Conservation (phyloP, 106 monocot species). For the Vanilla planifolia region DNA sequence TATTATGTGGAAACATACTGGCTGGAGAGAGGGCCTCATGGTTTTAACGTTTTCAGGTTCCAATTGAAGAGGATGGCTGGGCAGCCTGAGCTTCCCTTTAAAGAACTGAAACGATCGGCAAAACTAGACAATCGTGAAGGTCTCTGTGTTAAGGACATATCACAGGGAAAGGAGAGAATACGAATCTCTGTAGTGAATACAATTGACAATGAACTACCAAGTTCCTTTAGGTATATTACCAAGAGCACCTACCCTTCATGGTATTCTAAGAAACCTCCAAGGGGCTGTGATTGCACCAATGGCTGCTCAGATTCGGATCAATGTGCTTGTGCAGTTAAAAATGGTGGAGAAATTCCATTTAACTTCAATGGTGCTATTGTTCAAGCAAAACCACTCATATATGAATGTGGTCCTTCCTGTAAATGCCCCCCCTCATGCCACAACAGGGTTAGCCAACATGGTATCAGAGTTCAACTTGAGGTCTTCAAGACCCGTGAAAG, state of each 20-base stretch:
- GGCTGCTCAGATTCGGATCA: slow-evolving; percentile 59
- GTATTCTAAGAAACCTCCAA: slow-evolving; percentile 28
- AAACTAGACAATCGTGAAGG: slow-evolving; percentile 49
- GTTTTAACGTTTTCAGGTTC: slow-evolving; percentile 54
- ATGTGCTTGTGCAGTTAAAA: slow-evolving; percentile 81
- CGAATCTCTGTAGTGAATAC: slow-evolving; percentile 77
- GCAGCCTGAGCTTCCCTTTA: slow-evolving; percentile 74
- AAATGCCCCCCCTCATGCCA: slow-evolving; percentile 74
- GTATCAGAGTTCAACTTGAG: slow-evolving; percentile 67
- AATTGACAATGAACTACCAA: slow-evolving; percentile 47
- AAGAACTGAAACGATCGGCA: slow-evolving; percentile 45
- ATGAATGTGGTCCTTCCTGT: slow-evolving; percentile 84
- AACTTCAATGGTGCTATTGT: slow-evolving; percentile 85
- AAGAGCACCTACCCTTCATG: slow-evolving; percentile 57
- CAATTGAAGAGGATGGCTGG: slow-evolving; percentile 62
- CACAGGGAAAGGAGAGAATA: slow-evolving; percentile 61
- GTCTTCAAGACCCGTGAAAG: slow-evolving; percentile 71
- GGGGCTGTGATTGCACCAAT: slow-evolving; percentile 61
- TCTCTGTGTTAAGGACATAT: slow-evolving; percentile 64
- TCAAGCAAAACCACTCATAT: slow-evolving; percentile 72
- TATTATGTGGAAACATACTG: slow-evolving; percentile 68
- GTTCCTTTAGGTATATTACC: slow-evolving; percentile 58
- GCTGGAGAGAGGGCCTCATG: slow-evolving; percentile 41
- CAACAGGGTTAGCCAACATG: slow-evolving; percentile 80
- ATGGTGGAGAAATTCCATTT: slow-evolving; percentile 88